These are phyloP conservation scores for Kluyveromyces dobzhanskii DNA, from an alignment of 805 yeast genomes.

Conservation along the genomic window DNA sequence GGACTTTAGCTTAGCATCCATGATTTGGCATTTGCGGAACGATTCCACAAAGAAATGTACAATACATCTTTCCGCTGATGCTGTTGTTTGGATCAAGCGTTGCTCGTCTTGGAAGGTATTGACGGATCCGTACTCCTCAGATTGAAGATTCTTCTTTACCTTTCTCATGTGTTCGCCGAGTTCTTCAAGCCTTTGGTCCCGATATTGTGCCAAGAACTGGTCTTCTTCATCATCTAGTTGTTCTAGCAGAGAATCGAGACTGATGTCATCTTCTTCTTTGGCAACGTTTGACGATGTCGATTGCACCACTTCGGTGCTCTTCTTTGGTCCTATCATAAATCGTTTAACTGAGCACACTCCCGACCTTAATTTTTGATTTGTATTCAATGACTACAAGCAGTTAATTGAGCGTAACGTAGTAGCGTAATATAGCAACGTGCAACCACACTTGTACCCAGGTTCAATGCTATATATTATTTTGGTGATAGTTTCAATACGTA, in stretches of 20 bases:
- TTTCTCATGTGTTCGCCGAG: conserved; percentile 36
- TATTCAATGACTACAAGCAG: too few relatives aligned
- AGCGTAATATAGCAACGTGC: too few relatives aligned
- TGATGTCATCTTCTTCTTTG: conserved; percentile 7
- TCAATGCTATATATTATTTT: too few relatives aligned
- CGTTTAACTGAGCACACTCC: too few relatives aligned
- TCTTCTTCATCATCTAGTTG: conserved; percentile 41
- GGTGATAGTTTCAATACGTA: too few relatives aligned
- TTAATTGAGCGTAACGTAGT: too few relatives aligned
- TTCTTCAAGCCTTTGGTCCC: conserved; percentile 59
- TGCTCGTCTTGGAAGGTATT: conserved; percentile 42
- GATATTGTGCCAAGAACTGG: conserved; percentile 40
- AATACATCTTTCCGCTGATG: conserved; percentile 35
- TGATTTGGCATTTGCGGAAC: conserved; percentile 51
- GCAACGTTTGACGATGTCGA: too few relatives aligned
- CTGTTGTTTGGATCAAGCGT: conserved; percentile 44
- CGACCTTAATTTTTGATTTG: too few relatives aligned
- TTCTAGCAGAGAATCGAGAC: conserved; percentile 37
- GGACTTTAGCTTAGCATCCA: conserved; percentile 39
- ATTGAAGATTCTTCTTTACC: conserved; percentile 28
- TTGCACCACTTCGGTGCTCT: too few relatives aligned
- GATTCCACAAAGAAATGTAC: conserved; percentile 57
- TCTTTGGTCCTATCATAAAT: too few relatives aligned
- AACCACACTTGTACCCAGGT: too few relatives aligned
- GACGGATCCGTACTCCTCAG: conserved; percentile 38